Percentiles rank a stretch among this genome's conserved stretches.
These are phyloP conservation scores for Isatis lusitanica DNA, from an alignment of 441 rosid species.

Conservation along the genomic window DNA sequence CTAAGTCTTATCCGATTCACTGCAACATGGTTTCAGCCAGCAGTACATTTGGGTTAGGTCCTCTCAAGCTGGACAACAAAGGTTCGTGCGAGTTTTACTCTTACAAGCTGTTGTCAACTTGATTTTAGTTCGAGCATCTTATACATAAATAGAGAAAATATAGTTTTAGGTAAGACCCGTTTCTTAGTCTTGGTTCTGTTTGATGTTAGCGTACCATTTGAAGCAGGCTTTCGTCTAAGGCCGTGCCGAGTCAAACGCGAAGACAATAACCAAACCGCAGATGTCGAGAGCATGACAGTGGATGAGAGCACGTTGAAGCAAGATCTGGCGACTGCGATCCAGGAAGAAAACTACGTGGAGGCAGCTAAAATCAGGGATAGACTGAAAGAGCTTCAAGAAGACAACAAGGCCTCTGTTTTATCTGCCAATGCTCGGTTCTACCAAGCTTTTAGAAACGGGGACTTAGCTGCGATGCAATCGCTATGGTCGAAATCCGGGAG, in stretches of 20 bases:
- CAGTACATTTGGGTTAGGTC: slow-evolving; percentile 20
- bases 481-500: slow-evolving; percentile 68
- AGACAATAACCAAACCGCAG: slow-evolving; percentile 49
- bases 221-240: slow-evolving; percentile 30
- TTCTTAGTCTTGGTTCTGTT: slow-evolving; percentile 30
- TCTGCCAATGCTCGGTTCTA: slow-evolving; percentile 79
- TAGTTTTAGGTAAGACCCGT: background rate
- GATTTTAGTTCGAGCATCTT: background rate
- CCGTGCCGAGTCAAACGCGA: slow-evolving; percentile 58
- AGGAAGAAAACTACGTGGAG: slow-evolving; percentile 73
- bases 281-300: slow-evolving; percentile 50
- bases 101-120: background rate
- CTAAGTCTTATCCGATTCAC: slow-evolving; percentile 27
- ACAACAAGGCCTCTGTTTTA: slow-evolving; percentile 60
- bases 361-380: slow-evolving; percentile 82
- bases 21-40: slow-evolving; percentile 32
- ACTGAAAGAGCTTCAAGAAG: slow-evolving; percentile 60
- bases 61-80: slow-evolving; percentile 35
- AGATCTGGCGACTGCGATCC: slow-evolving; percentile 62
- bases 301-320: slow-evolving; percentile 63
- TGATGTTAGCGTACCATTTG: slow-evolving; percentile 38
- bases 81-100: slow-evolving; percentile 44
- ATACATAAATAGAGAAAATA: background rate
- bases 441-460: slow-evolving; percentile 66
- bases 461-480: slow-evolving; percentile 63